Evolutionary conservation across 257 asterid species (phyloP), one percentile per base, ranked within the genome.

Genomic region (Solanum neorickii): DNA sequence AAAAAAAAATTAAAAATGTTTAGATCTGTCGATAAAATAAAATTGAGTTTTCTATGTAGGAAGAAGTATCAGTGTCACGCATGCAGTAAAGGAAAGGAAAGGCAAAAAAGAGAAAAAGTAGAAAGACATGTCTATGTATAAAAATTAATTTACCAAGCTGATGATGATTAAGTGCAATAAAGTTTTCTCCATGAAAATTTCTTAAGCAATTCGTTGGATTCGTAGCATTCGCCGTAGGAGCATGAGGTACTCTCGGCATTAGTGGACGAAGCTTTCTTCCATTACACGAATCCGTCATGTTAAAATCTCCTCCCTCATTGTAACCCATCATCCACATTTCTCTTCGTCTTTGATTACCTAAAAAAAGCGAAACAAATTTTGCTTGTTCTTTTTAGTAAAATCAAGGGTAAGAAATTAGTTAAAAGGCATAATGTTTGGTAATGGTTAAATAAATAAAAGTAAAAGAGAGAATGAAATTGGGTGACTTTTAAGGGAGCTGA

Each of bases 321-420:
- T 92, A 96, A 31, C 98, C 98, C 98, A 93, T 94, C 99, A 92
- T 95, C 99, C 99, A 96, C 99, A 96, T 94, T 74, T 56, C 27
- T 59, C 83, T 15, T 52, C 9, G 14, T 87, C 60, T 52, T 10
- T 62, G 60, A 49, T 25, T 62, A 7, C 62, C 62, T 52, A 16
- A 52, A 16, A 49, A 49, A 20, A 7, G 0, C 5, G 25, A 35
- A 60, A 37, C 12, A 52, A 13, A 85, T 29, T 41, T 41, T 33
- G 5, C 35, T 41, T 66, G 20, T 27, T 84, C 1, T 3, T 65
- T 62, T 16, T 33, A 80, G 85, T 82, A 16, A 49, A 37, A 3
- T 39, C 44, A 16, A 82, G 44, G 62, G 10, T 5, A 33, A 33
- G 4, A 33, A 29, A 49, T 47, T 10, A 16, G 20, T 16, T 52